Evolutionary conservation across 305 asterid species (phyloP), one percentile per base, ranked within the genome.

Genomic region (Fraxinus albicans): DNA sequence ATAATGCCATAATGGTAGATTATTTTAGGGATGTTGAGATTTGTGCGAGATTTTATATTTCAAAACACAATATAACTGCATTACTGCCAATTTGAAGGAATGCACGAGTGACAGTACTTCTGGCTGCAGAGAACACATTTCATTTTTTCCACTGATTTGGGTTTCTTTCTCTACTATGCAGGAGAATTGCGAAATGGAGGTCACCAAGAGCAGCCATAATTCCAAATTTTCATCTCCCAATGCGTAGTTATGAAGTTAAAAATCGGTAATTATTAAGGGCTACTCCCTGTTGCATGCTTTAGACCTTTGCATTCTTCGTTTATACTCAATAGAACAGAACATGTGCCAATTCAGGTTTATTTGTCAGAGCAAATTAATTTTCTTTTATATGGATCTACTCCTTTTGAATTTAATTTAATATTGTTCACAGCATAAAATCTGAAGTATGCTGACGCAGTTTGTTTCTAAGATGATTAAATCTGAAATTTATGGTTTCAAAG

Each of bases 191-290:
- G 38, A 89, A 85, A 78, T 93, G 98, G 97, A 90, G 88, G 77
- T 81, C 95, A 0, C 95, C 98, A 7, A 80, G 90, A 89, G 98
- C 98, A 65, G 98, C 97, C 15, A 90, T 92, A 78, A 23, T 89
- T 77, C 92, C 97, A 79, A 88, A 90, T 88, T 81, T 93, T 83
- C 99, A 96, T 87, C 98, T 94, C 34, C 99, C 99, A 19, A 96
- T 96, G 99, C 94, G 98, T 23, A 96, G 99, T 86, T 80, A 89
- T 82, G 99, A 96, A 90, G 92, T 90, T 81, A 96, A 94, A 81
- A 96, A 94, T 85, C 88, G 99, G 99, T 92, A 88, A 69, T n/a
- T 34, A 69, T 69, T 69, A 13, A 67, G n/a, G 74, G 31, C 35
- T 69, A 69, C 36, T 12, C 36, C 31, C 36, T 25, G n/a, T 29